Evolutionary conservation across 805 yeast genomes (phyloP).

Genomic region (Blastobotrys chiropterorum): DNA sequence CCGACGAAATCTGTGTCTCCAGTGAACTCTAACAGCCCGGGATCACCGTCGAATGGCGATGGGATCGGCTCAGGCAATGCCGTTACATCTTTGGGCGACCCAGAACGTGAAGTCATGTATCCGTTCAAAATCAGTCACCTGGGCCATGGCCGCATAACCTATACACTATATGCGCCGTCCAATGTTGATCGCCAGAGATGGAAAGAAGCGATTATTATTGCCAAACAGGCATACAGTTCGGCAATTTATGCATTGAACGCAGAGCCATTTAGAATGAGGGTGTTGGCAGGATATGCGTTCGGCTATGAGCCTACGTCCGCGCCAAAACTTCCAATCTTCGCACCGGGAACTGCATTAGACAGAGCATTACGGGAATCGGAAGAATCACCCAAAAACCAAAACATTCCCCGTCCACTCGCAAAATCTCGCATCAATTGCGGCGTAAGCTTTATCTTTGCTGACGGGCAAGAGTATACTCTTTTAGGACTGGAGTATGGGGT

Average conservation of each 20-base stretch:
- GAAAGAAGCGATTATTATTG: constrained; percentile 46
- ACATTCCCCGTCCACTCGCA: constrained; percentile 24
- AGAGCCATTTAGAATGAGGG: constrained; percentile 50
- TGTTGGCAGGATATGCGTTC: constrained; percentile 54
- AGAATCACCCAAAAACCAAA: constrained; percentile 9
- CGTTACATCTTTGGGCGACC: constrained; percentile 18
- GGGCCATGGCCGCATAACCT: constrained; percentile 28
- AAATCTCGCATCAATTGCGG: constrained; percentile 37
- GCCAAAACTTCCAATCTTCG: constrained; percentile 31
- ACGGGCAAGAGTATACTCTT: constrained; percentile 33
- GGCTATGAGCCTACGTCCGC: constrained; percentile 53
- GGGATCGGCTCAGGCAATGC: constrained; percentile 13
- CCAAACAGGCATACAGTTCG: constrained; percentile 36
- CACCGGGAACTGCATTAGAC: constrained; percentile 32
- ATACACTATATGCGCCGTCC: constrained; percentile 28
- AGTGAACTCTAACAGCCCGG: not conserved
- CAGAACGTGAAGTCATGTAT: constrained; percentile 25
- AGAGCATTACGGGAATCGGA: constrained; percentile 26
- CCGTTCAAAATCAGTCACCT: constrained; percentile 33
- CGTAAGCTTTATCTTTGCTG: constrained; percentile 41
- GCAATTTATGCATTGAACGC: constrained; percentile 31
- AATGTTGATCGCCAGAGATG: constrained; percentile 48
- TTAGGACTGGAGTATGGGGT: constrained; percentile 21
- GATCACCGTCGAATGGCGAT: constrained; percentile 11
- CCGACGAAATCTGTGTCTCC: not conserved